Base-by-base conservation (phyloP, 23 red algal genomes). In the Pyropia haitanensis region DNA sequence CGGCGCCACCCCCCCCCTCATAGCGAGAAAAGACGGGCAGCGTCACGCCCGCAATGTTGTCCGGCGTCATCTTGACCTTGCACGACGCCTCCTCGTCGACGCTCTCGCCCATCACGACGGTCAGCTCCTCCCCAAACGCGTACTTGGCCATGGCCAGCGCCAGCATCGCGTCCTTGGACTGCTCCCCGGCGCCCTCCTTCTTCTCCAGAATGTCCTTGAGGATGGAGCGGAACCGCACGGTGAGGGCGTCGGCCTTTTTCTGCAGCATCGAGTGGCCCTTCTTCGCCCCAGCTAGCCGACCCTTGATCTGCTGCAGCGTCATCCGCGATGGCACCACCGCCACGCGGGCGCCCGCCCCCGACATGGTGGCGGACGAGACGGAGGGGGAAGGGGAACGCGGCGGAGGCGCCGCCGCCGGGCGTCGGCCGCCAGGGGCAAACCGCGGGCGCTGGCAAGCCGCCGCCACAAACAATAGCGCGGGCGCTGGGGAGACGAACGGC, bases 301-400 rank as follows among this genome's bases (percentile, higher is more conserved):
- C 81, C 58, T 98, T 98, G 68, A 98, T 84, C 82, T 98, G 94
- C 58, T 88, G 85, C 73, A 98, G 72, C 55, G 85, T 72, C 94
- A 98, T 91, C 51, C 94, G 87, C 30, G 94, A 98, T 39, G 94
- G 94, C 26, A 98, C 94, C 25, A 98, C 94, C 17, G 90, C 75
- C 30, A 95, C 64, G 19, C 81, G 83, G 39, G 39, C 39, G 39
- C 39, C 39, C 39, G 39, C 39, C 39, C 39, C 39, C 4, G 39
- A 46, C 39, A 46, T 46, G 39, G 39, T 32, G 30, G 30, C 39
- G 39, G 39, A 10, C 39, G 39, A 46, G 4, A n/a, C n/a, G n/a
- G 39, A 46, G 39, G 39, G 39, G 39, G 4, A 12, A 1, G 39
- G 39, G 30, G 30, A 2, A 5, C 39, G 39, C 4, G 0, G 39